Base-by-base conservation (phyloP, 805 yeast genomes). In the Schwanniomyces sp. region DNA sequence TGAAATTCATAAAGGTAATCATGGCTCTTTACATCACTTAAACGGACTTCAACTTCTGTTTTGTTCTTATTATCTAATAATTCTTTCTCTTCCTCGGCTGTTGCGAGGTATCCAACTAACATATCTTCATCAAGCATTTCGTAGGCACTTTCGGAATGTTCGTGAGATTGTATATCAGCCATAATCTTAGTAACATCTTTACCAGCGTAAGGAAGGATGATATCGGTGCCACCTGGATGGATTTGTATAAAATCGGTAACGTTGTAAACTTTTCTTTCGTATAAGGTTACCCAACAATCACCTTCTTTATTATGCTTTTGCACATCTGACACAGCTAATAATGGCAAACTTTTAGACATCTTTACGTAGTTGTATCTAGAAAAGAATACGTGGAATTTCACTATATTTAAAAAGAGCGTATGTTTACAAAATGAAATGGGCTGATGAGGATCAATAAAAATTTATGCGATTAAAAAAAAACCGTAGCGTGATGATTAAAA, bases 61-160 rank as follows among this genome's bases (percentile, higher is more conserved):
- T 77, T 80, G 46, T 79, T 74, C 43, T 79, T 79, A 58, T 85
- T 85, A 34, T 81, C 69, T 49, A 90, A 64, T 46, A 89, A 75
- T 61, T 86, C 88, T 47, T 75, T 72, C 61, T 84, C 95, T 68
- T 91, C 97, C 50, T 81, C 85, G 6, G 73, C 78, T 1, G 91
- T 87, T 17, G 97, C 97, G 55, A 92, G 67, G 61, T 85, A 86
- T 0, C 96, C 97, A 38, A 92, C 81, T 51, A 89, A 66, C 68
- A 83, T 86, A 48, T 78, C 84, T 40, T 91, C 96, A 52, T 86
- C 88, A 52, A 92, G 72, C 79, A 91, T 85, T 44, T 88, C 94
- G 64, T 88, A 86, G 1, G 97, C 96, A 41, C 85, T 72, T 52
- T 88, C 92, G 4, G 94, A 84, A 66, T 92, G 97, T 43, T 79